Percentiles rank a stretch among this genome's conserved stretches.
phyloP scores from a whole-genome alignment of 768 basidiomycete species.

The Lactifluus volemus region DNA sequence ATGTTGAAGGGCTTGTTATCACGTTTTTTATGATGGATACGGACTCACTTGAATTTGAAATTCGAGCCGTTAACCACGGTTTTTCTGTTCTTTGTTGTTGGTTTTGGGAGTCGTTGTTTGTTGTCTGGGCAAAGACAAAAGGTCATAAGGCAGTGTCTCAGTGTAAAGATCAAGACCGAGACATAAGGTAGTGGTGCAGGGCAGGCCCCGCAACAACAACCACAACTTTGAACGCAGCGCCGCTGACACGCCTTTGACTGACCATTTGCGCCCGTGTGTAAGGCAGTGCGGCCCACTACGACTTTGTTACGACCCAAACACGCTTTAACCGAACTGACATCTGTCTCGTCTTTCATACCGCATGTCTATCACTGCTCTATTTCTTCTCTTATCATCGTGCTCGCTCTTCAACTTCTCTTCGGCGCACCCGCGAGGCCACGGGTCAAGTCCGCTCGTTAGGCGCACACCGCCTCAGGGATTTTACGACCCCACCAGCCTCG shows the following conservation, averaged over 20 bases:
- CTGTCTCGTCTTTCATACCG: slow-evolving; percentile 1
- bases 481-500: slow-evolving; percentile 43
- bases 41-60: too few species aligned
- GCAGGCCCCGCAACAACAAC: background rate
- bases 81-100: too few species aligned
- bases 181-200: background rate
- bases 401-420: slow-evolving; percentile 21
- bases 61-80: too few species aligned
- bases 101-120: too few species aligned
- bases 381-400: slow-evolving; percentile 28
- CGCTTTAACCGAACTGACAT: background rate
- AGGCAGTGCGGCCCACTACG: background rate
- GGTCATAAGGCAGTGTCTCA: too few species aligned
- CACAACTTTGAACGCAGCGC: too few species aligned
- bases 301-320: background rate
- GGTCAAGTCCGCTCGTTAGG: slow-evolving; percentile 22
- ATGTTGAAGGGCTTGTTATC: too few species aligned
- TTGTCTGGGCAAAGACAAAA: too few species aligned
- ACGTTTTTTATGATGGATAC: too few species aligned
- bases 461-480: slow-evolving; percentile 46
- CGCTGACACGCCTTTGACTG: too few species aligned
- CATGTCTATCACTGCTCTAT: slow-evolving; percentile 24
- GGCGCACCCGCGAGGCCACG: slow-evolving; percentile 2
- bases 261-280: background rate
- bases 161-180: too few species aligned